A percentile compares a stretch with the other conserved stretches of the same genome.
Evolutionary conservation across 768 basidiomycete genomes (phyloP).

Genomic region (Mycena kentingensis): DNA sequence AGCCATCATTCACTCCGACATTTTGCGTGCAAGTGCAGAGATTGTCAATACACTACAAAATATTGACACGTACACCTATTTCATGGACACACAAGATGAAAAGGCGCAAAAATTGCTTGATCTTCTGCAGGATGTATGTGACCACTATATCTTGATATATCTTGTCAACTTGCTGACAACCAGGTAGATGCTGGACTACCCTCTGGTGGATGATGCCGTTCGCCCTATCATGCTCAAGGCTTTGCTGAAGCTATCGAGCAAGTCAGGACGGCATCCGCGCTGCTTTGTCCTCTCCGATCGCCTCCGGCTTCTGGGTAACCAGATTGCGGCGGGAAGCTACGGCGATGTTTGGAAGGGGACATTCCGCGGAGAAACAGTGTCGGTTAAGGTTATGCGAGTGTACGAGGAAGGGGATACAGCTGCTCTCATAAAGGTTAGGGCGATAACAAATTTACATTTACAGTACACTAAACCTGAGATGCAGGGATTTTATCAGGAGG

Average conservation of each 20-base stretch:
- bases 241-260: conserved; percentile 13
- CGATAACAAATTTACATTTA: no score
- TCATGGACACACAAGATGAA: conserved; percentile 8
- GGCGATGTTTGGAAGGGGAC: conserved; percentile 21
- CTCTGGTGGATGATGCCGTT: conserved; percentile 13
- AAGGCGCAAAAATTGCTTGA: conserved; percentile 25
- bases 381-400: conserved; percentile 21
- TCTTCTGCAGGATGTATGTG: conserved; percentile 25
- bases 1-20: conserved; percentile 16
- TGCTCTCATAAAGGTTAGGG: conserved; percentile 12
- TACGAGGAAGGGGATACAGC: conserved; percentile 16
- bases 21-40: conserved; percentile 18
- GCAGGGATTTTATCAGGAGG: conserved; percentile 21
- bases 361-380: conserved; percentile 13
- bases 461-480: no score
- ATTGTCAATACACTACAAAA: conserved; percentile 5
- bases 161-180: background rate
- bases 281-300: conserved; percentile 16
- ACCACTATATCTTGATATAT: background rate
- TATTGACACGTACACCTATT: conserved; percentile 1
- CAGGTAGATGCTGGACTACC: conserved; percentile 19
- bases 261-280: conserved; percentile 10
- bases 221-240: conserved; percentile 17
- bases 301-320: conserved; percentile 6
- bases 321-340: conserved; percentile 14